These are phyloP conservation scores for Phycomyces nitens DNA, from an alignment of 192 early-diverging fungal species.

Conservation along the genomic window DNA sequence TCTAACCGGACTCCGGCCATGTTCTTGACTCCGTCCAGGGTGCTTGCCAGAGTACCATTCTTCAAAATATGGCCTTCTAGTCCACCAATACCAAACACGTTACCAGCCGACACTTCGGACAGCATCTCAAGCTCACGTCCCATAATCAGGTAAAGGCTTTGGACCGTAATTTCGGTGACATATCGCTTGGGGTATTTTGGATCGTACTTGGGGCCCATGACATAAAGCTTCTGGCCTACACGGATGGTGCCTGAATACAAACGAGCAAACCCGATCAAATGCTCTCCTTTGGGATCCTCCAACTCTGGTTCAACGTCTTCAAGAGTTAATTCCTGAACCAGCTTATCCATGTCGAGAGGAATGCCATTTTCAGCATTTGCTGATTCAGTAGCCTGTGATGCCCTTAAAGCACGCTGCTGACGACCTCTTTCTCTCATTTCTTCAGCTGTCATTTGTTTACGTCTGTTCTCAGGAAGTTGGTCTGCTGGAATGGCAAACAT, in stretches of 20 bases:
- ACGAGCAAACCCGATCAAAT: slow-evolving; percentile 88
- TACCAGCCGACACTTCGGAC: slow-evolving; percentile 87
- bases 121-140: slow-evolving; percentile 87
- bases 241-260: slow-evolving; percentile 89
- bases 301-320: slow-evolving; percentile 36
- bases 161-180: slow-evolving; percentile 69
- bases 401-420: slow-evolving; percentile 38
- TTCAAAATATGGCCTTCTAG: slow-evolving; percentile 91
- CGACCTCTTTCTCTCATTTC: slow-evolving; percentile 81
- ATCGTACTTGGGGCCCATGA: slow-evolving; percentile 93
- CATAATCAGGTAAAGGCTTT: slow-evolving; percentile 93
- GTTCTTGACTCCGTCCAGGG: slow-evolving; percentile 61
- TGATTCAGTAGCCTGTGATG: slow-evolving; percentile 22
- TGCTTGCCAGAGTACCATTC: slow-evolving; percentile 85
- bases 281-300: slow-evolving; percentile 49
- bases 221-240: slow-evolving; percentile 82
- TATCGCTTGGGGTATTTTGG: slow-evolving; percentile 54
- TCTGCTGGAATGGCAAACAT: slow-evolving; percentile 84
- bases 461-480: slow-evolving; percentile 69
- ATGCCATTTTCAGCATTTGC: slow-evolving; percentile 29
- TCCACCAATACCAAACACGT: slow-evolving; percentile 92
- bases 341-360: slow-evolving; percentile 11
- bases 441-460: slow-evolving; percentile 74
- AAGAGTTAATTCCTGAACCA: slow-evolving; percentile 23
- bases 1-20: slow-evolving; percentile 66